Evolutionary conservation across 1,139 yeast species (phyloP).

Genomic region (Ogataea hybrid): DNA sequence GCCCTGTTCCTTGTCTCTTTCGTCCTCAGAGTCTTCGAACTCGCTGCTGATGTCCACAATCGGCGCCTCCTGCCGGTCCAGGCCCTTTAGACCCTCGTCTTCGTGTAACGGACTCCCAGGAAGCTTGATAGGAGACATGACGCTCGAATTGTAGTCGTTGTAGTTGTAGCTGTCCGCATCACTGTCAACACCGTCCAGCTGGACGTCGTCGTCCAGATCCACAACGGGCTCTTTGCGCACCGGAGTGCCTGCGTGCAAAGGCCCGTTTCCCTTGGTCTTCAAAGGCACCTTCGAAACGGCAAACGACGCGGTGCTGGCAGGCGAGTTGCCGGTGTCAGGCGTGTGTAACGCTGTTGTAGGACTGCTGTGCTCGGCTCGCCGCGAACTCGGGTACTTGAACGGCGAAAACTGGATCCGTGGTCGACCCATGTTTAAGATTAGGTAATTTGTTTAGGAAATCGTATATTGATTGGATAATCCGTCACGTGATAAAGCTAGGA

Average conservation of each 20-base stretch:
- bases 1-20: slow-evolving; percentile 4
- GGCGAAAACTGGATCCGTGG: slow-evolving; percentile 22
- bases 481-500: no score
- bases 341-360: background rate
- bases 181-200: slow-evolving; percentile 11
- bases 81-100: background rate
- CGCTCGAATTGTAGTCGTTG: slow-evolving; percentile 20
- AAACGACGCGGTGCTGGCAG: background rate
- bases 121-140: slow-evolving; percentile 19
- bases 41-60: slow-evolving; percentile 14
- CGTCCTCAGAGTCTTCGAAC: slow-evolving; percentile 18
- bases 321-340: background rate
- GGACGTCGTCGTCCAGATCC: slow-evolving; percentile 16
- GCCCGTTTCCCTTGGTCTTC: slow-evolving; percentile 12
- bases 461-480: no score
- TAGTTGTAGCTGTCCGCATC: slow-evolving; percentile 16
- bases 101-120: slow-evolving; percentile 1
- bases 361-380: background rate
- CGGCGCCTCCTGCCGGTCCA: background rate
- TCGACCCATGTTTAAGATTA: slow-evolving; percentile 14
- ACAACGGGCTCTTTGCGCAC: background rate
- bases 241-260: slow-evolving; percentile 19
- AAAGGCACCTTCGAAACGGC: slow-evolving; percentile 11
- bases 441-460: slow-evolving; percentile 1
- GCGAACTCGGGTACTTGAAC: slow-evolving; percentile 16